Percentiles rank a stretch among this genome's conserved stretches.
Evolutionary conservation across 768 basidiomycete genomes (phyloP).

Genomic region (Lactifluus piperatus): DNA sequence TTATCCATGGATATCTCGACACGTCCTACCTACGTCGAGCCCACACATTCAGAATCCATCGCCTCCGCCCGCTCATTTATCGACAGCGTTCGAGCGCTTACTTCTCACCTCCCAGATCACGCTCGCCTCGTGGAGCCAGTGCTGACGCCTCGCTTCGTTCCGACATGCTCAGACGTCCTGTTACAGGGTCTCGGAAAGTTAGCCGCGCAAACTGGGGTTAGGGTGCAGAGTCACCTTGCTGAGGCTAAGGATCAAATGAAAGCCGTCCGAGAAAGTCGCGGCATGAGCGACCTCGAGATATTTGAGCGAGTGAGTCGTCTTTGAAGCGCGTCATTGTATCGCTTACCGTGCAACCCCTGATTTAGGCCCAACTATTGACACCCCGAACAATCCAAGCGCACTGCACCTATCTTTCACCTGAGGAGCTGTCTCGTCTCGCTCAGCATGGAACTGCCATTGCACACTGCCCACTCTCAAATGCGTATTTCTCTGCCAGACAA

Average conservation of each 20-base stretch:
- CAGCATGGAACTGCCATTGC: slow-evolving; percentile 54
- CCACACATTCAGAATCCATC: slow-evolving; percentile 42
- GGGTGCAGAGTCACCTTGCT: slow-evolving; percentile 76
- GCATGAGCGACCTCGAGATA: slow-evolving; percentile 61
- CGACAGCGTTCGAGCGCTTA: slow-evolving; percentile 36
- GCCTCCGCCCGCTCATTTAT: slow-evolving; percentile 50
- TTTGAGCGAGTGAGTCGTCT: slow-evolving; percentile 51
- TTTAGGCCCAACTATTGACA: slow-evolving; percentile 47
- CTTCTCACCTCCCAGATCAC: slow-evolving; percentile 34
- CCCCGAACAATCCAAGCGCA: slow-evolving; percentile 73
- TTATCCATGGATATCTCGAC: slow-evolving; percentile 83
- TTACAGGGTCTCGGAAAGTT: slow-evolving; percentile 54
- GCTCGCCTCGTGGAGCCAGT: slow-evolving; percentile 65
- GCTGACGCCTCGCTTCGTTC: slow-evolving; percentile 83
- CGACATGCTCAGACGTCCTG: slow-evolving; percentile 73
- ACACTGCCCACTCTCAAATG: slow-evolving; percentile 85
- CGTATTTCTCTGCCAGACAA: slow-evolving; percentile 71
- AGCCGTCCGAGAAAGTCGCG: slow-evolving; percentile 54
- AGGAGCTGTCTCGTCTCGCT: slow-evolving; percentile 44
- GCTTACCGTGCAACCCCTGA: neutral
- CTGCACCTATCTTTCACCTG: slow-evolving; percentile 66
- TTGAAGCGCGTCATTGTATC: neutral
- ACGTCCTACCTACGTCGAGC: slow-evolving; percentile 61
- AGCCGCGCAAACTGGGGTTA: slow-evolving; percentile 35
- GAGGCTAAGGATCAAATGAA: slow-evolving; percentile 72